These are phyloP conservation scores for Colletotrichum somersetense DNA, from an alignment of 2,329 filamentous ascomycete genomes.

Conservation along the genomic window DNA sequence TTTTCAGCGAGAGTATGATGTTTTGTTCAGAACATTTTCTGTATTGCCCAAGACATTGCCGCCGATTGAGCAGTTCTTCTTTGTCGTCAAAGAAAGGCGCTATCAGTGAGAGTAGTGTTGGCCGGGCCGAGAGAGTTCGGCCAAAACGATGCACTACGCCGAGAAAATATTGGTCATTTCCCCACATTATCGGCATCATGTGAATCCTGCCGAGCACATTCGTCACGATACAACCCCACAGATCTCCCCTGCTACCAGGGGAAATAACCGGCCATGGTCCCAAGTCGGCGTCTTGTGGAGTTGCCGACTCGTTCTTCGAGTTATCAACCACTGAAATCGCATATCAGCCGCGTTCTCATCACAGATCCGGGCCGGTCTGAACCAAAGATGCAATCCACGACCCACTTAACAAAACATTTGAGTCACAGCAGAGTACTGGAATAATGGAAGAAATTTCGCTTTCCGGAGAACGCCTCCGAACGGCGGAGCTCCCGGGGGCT, in stretches of 20 bases:
- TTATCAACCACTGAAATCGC: not conserved
- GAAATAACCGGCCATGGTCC: not conserved
- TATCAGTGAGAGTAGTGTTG: not conserved
- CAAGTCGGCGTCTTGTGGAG: constrained; percentile 8
- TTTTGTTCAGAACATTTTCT: not conserved
- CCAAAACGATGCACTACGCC: not conserved
- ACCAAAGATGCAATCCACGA: not conserved
- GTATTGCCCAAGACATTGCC: not conserved
- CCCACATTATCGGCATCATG: constrained; percentile 16
- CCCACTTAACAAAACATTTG: constrained; percentile 29
- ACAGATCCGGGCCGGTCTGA: constrained; percentile 13
- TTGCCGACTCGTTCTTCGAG: constrained; percentile 17
- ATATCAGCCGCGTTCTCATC: constrained; percentile 2
- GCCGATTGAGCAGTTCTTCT: not conserved
- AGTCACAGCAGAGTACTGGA: constrained; percentile 25
- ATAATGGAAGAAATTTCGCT: constrained; percentile 18
- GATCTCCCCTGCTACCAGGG: not conserved
- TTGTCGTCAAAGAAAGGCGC: constrained; percentile 7
- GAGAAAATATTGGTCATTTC: not conserved
- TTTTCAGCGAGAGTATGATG: not conserved
- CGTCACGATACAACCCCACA: constrained; percentile 18
- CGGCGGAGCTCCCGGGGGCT: constrained; percentile 18
- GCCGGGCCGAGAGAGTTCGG: constrained; percentile 4
- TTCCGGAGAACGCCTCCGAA: constrained; percentile 18
- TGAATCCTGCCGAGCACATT: constrained; percentile 2